Evolutionary conservation across 2,329 filamentous ascomycete genomes (phyloP).

Genomic region (Pestalotiopsis sp.): DNA sequence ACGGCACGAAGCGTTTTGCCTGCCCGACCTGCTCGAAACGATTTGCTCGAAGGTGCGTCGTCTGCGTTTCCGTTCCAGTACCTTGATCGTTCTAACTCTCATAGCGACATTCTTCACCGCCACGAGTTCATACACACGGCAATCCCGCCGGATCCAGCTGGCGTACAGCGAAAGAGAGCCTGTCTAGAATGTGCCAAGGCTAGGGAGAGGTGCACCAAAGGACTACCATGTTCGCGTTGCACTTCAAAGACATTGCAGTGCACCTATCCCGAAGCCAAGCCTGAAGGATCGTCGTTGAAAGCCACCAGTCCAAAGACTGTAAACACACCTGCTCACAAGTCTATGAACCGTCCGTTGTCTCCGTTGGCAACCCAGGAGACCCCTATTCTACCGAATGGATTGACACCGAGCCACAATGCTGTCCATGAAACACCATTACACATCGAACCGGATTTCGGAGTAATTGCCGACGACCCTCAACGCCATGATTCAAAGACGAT

Average conservation of each 20-base stretch:
- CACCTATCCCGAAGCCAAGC: not conserved
- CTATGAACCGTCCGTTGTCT: not conserved
- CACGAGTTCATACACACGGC: not conserved
- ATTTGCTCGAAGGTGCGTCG: not conserved
- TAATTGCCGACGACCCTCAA: no score
- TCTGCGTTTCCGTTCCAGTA: not conserved
- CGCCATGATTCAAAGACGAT: no score
- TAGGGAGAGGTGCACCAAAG: not conserved
- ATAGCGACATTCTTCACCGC: not conserved
- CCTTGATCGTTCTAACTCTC: not conserved
- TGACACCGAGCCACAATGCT: no score
- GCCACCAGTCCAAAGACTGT: not conserved
- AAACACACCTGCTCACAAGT: not conserved
- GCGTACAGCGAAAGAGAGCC: not conserved
- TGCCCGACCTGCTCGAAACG: not conserved
- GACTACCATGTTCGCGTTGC: not conserved
- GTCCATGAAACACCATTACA: no score
- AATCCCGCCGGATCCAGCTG: not conserved
- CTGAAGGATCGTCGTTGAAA: not conserved
- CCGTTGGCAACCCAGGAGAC: no score
- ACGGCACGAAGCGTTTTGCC: not conserved
- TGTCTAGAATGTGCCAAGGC: not conserved
- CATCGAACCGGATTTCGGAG: no score
- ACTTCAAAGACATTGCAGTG: not conserved
- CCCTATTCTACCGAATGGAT: no score